Conservation (phyloP, 352 stramenopile genomes). For the Globisporangium parvum region DNA sequence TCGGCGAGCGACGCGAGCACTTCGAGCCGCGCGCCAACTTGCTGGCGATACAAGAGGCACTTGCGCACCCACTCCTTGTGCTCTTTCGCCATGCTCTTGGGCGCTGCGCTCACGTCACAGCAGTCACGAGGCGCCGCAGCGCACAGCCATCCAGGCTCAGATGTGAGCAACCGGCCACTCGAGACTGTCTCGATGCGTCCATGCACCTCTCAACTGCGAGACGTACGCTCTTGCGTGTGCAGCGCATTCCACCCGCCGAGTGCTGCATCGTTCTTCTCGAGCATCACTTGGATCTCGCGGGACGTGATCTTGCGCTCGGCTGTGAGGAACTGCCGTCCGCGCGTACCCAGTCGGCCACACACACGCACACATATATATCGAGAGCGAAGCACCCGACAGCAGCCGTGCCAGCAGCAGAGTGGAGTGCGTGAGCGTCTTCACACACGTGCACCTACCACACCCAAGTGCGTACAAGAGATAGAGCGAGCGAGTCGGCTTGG, state of each 20-base stretch:
- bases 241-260: slow-evolving; percentile 67
- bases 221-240: slow-evolving; percentile 70
- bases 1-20: slow-evolving; percentile 73
- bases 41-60: slow-evolving; percentile 55
- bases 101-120: slow-evolving; percentile 20
- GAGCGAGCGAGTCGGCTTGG: background rate
- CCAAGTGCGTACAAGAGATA: background rate
- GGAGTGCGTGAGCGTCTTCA: background rate
- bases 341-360: slow-evolving; percentile 3
- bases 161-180: background rate
- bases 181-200: background rate
- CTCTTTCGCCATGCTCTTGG: slow-evolving; percentile 42
- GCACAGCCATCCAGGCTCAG: background rate
- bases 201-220: background rate
- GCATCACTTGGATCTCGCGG: slow-evolving; percentile 70
- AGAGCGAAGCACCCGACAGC: too few relatives aligned
- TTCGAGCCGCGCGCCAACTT: slow-evolving; percentile 68
- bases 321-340: slow-evolving; percentile 17
- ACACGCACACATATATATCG: background rate
- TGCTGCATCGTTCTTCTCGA: slow-evolving; percentile 85
- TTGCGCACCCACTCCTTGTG: slow-evolving; percentile 74
- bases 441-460: background rate
- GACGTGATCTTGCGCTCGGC: slow-evolving; percentile 49
- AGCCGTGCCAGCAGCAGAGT: background rate
- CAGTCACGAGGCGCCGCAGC: background rate